Conservation (phyloP, 176 grass and related monocot genomes). For the Bothriochloa decipiens region DNA sequence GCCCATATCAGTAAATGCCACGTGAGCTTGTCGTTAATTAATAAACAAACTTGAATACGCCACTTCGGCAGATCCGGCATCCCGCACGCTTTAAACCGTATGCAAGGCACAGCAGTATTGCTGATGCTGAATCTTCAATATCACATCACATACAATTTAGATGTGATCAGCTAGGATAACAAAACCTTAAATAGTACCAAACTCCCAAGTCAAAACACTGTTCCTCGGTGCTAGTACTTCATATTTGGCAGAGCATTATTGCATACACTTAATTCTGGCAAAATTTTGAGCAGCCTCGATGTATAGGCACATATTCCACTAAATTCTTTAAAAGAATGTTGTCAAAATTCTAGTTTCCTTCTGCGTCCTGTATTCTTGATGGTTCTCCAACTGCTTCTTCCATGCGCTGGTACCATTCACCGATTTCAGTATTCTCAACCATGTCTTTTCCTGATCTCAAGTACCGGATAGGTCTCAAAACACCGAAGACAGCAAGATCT, state of each 20-base stretch:
- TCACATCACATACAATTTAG: background rate
- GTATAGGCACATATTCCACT: background rate
- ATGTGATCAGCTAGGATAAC: background rate
- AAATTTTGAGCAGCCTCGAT: background rate
- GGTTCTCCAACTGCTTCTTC: constrained; percentile 82
- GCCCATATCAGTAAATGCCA: background rate
- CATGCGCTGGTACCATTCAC: constrained; percentile 90
- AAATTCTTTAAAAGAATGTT: background rate
- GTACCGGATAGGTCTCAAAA: constrained; percentile 85
- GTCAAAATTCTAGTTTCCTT: constrained; percentile 21
- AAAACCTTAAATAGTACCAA: background rate
- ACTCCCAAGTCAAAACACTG: background rate
- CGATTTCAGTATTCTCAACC: constrained; percentile 86
- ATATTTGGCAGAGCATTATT: constrained; percentile 6
- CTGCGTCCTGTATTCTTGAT: constrained; percentile 57
- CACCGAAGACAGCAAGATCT: constrained; percentile 90
- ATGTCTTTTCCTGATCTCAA: constrained; percentile 84
- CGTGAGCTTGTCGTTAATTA: background rate
- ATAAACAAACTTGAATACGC: background rate
- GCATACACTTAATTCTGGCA: background rate
- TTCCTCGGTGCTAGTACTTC: background rate
- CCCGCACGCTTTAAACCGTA: background rate
- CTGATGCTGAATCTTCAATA: background rate
- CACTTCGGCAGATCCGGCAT: background rate
- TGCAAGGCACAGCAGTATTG: background rate